phyloP scores from a whole-genome alignment of 495 filamentous ascomycete species.

The Penicillium atrosanguineum region DNA sequence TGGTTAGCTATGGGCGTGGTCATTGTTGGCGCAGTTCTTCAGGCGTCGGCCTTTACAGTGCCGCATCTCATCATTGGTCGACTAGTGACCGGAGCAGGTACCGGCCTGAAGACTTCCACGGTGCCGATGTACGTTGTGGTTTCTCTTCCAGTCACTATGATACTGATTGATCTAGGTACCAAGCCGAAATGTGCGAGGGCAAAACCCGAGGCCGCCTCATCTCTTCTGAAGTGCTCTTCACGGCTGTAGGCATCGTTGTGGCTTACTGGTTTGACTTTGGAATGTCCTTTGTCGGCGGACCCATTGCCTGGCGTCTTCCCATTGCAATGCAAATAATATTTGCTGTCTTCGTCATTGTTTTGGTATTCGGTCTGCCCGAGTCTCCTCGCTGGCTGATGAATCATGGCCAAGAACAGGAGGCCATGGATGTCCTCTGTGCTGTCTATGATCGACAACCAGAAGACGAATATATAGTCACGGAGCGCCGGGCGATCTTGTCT shows the following conservation, averaged over 20 bases:
- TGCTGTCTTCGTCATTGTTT: constrained; percentile 36
- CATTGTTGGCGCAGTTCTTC: constrained; percentile 44
- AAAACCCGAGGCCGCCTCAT: too few relatives aligned
- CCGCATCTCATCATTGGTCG: too few relatives aligned
- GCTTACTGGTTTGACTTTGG: too few relatives aligned
- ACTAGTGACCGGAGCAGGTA: too few relatives aligned
- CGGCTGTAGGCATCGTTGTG: too few relatives aligned
- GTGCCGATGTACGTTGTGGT: too few relatives aligned
- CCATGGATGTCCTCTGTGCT: constrained; percentile 50
- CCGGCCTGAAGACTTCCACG: too few relatives aligned
- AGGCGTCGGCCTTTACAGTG: constrained; percentile 30
- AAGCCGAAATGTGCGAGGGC: too few relatives aligned
- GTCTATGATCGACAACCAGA: constrained; percentile 43
- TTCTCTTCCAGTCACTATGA: too few relatives aligned
- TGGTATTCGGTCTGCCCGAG: constrained; percentile 43
- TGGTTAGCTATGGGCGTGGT: constrained; percentile 31
- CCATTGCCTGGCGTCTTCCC: constrained; percentile 47
- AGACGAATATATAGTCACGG: constrained; percentile 42
- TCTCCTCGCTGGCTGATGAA: constrained; percentile 46
- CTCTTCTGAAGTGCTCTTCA: too few relatives aligned
- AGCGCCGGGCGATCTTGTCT: constrained; percentile 47
- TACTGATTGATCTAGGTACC: too few relatives aligned
- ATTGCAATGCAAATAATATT: constrained; percentile 48
- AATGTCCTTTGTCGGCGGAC: constrained; percentile 40
- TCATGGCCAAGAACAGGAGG: constrained; percentile 46